A percentile compares a stretch with the other conserved stretches of the same genome.
Evolutionary conservation across 2,329 filamentous ascomycete genomes (phyloP).

Genomic region (Colletotrichum zoysiae): DNA sequence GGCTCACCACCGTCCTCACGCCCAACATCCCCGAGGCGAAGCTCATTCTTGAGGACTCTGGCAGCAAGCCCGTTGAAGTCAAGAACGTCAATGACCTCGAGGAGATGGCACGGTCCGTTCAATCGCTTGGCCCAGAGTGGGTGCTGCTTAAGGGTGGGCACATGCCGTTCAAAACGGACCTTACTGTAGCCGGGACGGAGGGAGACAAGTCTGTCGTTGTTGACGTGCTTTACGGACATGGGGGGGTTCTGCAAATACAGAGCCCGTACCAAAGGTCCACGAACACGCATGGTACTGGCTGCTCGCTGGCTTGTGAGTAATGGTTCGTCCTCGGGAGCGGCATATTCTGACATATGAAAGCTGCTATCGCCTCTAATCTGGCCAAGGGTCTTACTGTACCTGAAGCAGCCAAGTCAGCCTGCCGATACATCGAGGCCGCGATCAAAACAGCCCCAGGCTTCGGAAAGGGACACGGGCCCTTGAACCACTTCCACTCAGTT

Average conservation of each 20-base stretch:
- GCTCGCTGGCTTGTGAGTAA: slow-evolving; percentile 85
- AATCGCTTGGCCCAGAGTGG: slow-evolving; percentile 78
- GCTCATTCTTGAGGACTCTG: slow-evolving; percentile 70
- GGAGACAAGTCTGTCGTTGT: slow-evolving; percentile 76
- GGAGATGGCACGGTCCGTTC: slow-evolving; percentile 73
- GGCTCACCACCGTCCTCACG: slow-evolving; percentile 76
- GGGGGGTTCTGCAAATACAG: slow-evolving; percentile 71
- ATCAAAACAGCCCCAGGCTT: slow-evolving; percentile 74
- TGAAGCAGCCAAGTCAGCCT: slow-evolving; percentile 74
- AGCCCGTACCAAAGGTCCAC: slow-evolving; percentile 78
- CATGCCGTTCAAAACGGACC: slow-evolving; percentile 77
- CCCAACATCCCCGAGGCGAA: slow-evolving; percentile 83
- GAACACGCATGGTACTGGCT: slow-evolving; percentile 95
- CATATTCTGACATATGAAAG: slow-evolving; percentile 53
- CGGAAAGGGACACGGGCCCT: slow-evolving; percentile 77
- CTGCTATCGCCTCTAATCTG: slow-evolving; percentile 81
- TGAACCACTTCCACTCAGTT: slow-evolving; percentile 83
- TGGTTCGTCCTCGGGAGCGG: too few relatives aligned
- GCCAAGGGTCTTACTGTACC: slow-evolving; percentile 69
- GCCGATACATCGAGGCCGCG: slow-evolving; percentile 77
- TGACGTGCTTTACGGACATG: slow-evolving; percentile 79
- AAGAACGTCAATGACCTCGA: slow-evolving; percentile 75
- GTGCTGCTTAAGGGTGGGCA: slow-evolving; percentile 94
- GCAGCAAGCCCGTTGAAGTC: slow-evolving; percentile 57
- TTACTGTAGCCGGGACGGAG: slow-evolving; percentile 67